Evolutionary conservation across 768 basidiomycete species (phyloP).

Genomic region (Crucibulum laeve): DNA sequence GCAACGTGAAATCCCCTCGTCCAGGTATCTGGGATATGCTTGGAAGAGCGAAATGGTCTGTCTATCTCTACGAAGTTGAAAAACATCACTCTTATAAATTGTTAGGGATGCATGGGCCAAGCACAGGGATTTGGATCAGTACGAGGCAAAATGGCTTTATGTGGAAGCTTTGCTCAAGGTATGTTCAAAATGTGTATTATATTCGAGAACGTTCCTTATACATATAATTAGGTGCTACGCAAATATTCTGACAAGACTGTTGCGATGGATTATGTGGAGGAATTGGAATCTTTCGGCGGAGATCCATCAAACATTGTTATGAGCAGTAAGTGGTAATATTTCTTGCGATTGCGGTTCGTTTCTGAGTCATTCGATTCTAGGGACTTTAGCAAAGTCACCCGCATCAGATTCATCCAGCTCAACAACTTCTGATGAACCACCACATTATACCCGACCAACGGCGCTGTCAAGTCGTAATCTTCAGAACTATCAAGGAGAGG

Average conservation of each 20-base stretch:
- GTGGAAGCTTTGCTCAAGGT: slow-evolving; percentile 87
- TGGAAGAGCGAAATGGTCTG: slow-evolving; percentile 89
- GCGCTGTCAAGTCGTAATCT: not conserved
- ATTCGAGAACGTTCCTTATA: not conserved
- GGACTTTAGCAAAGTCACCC: slow-evolving; percentile 41
- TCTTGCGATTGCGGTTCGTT: not conserved
- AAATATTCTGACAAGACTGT: slow-evolving; percentile 83
- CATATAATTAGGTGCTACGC: slow-evolving; percentile 57
- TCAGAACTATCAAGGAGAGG: slow-evolving; percentile 18
- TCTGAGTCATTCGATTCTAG: slow-evolving; percentile 18
- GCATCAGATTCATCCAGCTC: slow-evolving; percentile 66
- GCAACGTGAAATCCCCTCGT: slow-evolving; percentile 74
- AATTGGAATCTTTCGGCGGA: slow-evolving; percentile 73
- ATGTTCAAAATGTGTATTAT: not conserved
- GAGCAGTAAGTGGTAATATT: slow-evolving; percentile 45
- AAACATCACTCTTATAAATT: not conserved
- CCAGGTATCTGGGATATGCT: slow-evolving; percentile 91
- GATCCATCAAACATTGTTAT: slow-evolving; percentile 60
- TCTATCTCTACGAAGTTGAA: slow-evolving; percentile 3
- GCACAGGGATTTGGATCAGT: slow-evolving; percentile 73
- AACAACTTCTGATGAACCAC: slow-evolving; percentile 43
- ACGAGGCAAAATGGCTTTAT: slow-evolving; percentile 86
- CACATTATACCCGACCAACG: not conserved
- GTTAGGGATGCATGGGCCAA: slow-evolving; percentile 94
- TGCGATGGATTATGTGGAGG: slow-evolving; percentile 69